Conservation (phyloP, 805 yeast genomes). For the Pichia exigua region DNA sequence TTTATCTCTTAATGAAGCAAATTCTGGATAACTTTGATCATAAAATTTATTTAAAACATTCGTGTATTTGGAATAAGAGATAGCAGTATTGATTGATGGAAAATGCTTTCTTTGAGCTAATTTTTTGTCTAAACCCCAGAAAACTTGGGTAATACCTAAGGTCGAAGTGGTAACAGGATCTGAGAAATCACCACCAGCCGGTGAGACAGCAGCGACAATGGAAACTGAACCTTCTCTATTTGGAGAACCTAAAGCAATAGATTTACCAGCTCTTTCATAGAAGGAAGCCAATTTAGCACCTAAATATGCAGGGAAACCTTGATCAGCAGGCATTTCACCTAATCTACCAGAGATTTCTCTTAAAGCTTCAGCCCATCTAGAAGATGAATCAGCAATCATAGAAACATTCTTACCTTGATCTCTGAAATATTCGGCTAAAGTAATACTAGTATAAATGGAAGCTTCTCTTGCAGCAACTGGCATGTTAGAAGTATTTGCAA, state of each 20-base stretch:
- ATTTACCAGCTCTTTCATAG: slow-evolving; percentile 99
- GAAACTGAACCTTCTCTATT: slow-evolving; percentile 96
- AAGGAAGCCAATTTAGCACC: slow-evolving; percentile 98
- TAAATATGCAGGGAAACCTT: slow-evolving; percentile 99
- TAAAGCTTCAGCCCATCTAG: slow-evolving; percentile 99
- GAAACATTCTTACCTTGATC: slow-evolving; percentile 99
- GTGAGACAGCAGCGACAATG: slow-evolving; percentile 99
- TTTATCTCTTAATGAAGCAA: slow-evolving; percentile 82
- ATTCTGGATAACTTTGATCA: slow-evolving; percentile 81
- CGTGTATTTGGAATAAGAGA: slow-evolving; percentile 95
- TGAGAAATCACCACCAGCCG: slow-evolving; percentile 99
- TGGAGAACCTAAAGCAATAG: slow-evolving; percentile 92
- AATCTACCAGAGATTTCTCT: slow-evolving; percentile 99
- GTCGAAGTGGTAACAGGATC: slow-evolving; percentile 99
- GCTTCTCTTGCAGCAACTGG: slow-evolving; percentile 99
- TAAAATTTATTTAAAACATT: slow-evolving; percentile 79
- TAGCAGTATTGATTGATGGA: slow-evolving; percentile 96
- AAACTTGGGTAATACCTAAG: slow-evolving; percentile 98
- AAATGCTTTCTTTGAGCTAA: slow-evolving; percentile 99
- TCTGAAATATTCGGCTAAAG: slow-evolving; percentile 98
- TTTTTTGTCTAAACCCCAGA: slow-evolving; percentile 99
- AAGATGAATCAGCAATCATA: slow-evolving; percentile 99
- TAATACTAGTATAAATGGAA: slow-evolving; percentile 97
- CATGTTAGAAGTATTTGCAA: slow-evolving; percentile 98
- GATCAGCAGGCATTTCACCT: slow-evolving; percentile 99